Conservation (phyloP, 768 basidiomycete genomes). For the Russula earlei region DNA sequence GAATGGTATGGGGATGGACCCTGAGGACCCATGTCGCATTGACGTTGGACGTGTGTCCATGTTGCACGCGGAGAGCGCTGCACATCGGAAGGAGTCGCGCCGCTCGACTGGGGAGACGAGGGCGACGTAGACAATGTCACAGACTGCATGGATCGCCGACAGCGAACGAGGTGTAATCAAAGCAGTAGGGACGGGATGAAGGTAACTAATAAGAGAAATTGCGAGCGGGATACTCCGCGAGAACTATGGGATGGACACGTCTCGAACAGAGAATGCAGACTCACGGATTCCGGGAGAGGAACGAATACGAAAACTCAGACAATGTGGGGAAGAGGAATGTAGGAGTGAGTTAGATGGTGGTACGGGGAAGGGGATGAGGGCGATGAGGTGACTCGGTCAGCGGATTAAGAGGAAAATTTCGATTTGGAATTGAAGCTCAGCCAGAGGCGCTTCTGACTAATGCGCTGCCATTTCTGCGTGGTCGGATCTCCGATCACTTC, state of each 20-base stretch:
- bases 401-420: conserved; percentile 15
- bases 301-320: conserved; percentile 13
- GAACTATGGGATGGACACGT: conserved; percentile 19
- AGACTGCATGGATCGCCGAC: conserved; percentile 16
- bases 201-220: conserved; percentile 9
- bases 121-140: conserved; percentile 5
- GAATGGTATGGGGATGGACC: conserved; percentile 1
- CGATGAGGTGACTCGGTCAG: conserved; percentile 6
- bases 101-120: conserved; percentile 17
- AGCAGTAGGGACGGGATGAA: neutral
- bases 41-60: conserved; percentile 20
- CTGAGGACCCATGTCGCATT: conserved; percentile 18
- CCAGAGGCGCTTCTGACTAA: neutral
- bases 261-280: conserved; percentile 20
- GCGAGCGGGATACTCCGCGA: conserved; percentile 14
- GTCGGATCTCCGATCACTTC: neutral
- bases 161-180: neutral
- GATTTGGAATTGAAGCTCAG: conserved; percentile 19
- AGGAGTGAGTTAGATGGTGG: neutral
- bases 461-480: neutral
- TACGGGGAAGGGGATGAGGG: neutral
- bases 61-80: conserved; percentile 19
- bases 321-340: neutral
- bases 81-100: conserved; percentile 3
- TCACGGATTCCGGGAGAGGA: conserved; percentile 17